A percentile compares a stretch with the other conserved stretches of the same genome.
Evolutionary conservation across 257 asterid genomes (phyloP).

Genomic region (Verbascum thapsus): DNA sequence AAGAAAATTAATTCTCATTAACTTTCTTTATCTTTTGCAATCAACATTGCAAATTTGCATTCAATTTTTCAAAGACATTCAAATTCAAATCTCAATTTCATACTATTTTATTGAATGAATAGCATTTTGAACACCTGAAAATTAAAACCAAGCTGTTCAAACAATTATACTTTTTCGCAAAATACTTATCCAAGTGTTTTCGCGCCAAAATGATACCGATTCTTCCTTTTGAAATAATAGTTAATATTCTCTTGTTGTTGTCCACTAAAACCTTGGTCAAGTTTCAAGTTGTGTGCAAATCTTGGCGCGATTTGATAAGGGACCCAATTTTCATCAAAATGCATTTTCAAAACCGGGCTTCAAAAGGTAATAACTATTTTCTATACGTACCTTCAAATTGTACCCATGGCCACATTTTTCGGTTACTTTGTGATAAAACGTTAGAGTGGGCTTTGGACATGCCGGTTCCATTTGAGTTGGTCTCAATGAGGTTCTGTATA

Average conservation of each 20-base stretch:
- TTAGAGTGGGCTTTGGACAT: neutral
- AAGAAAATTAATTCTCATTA: too few species aligned
- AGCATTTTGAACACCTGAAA: too few species aligned
- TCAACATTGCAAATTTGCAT: too few species aligned
- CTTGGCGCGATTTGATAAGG: constrained; percentile 17
- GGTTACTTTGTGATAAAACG: neutral
- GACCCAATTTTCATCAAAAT: constrained; percentile 1
- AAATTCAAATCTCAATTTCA: too few species aligned
- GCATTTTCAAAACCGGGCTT: neutral
- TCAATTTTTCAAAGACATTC: too few species aligned
- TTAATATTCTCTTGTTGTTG: neutral
- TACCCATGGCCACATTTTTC: neutral
- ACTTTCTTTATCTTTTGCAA: too few species aligned
- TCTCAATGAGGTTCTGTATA: neutral
- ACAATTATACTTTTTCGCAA: too few species aligned
- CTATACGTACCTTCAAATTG: neutral
- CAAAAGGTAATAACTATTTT: constrained; percentile 16
- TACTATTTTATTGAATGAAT: too few species aligned
- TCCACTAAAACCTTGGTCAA: constrained; percentile 21
- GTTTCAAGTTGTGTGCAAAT: neutral
- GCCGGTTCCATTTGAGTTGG: neutral
- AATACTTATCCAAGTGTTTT: too few species aligned
- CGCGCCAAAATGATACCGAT: neutral
- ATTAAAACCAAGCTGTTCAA: too few species aligned
- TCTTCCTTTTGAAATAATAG: constrained; percentile 20